Base-by-base conservation (phyloP, 2,329 filamentous ascomycete species). In the Colletotrichum lupini region DNA sequence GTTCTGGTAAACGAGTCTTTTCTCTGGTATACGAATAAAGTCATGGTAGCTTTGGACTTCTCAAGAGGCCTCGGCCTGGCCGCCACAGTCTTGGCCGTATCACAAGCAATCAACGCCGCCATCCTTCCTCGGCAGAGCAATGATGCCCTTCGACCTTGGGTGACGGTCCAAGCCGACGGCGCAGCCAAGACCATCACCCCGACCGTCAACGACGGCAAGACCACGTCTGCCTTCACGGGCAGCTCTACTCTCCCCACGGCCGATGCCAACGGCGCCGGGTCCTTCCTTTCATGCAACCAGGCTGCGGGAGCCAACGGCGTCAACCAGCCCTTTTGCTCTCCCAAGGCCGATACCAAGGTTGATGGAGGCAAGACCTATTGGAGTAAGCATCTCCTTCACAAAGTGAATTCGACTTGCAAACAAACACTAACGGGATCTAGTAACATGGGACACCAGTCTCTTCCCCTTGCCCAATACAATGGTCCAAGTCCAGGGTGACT, bases 391-490 rank as follows among this genome's bases (percentile, higher is more conserved):
- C 11, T 24, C 53, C 53, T 32, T 19, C 37, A 19, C 28, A 8
- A 37, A 4, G 37, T 35, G 9, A 16, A 9, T n/a, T 16, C 16
- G n/a, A 11, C 49, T 6, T n/a, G n/a, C 2, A 11, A 9, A 14
- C 57, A 32, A 9, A 35, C 16, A 19, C 66, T 76, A 55, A 75
- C 63, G 30, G 22, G 11, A 22, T 28, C 14, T 59, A 76, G 75
- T 76, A 58, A 75, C 75, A 11, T 76, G 75, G 75, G 75, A 76
- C 53, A 46, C 64, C 12, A 55, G 49, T n/a, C 55, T 75, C 42
- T 76, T 75, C 53, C 59, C 75, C 46, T 49, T 49, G 26, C 64
- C 70, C 5, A 68, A 52, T 59, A 72, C 74, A 8, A 61, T 65
- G 53, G 37, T 76, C 37, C 62, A 70, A 49, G 56, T 76, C 30